These are phyloP conservation scores for Zygosaccharomyces pseudobailii DNA, from an alignment of 1,139 yeast species.

Conservation along the genomic window DNA sequence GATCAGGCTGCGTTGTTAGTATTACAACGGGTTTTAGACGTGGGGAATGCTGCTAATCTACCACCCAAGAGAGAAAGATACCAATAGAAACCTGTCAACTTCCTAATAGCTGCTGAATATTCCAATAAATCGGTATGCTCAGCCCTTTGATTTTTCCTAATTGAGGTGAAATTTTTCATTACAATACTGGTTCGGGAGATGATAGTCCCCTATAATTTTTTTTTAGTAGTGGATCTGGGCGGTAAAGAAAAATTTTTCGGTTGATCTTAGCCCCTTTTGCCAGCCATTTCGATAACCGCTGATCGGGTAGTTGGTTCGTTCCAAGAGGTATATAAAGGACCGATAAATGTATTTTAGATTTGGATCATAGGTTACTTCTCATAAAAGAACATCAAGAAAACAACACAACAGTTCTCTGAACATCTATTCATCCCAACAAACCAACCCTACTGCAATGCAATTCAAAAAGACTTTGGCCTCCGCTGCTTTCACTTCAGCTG, in stretches of 20 bases:
- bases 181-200: neutral
- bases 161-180: neutral
- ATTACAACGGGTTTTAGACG: neutral
- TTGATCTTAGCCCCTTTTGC: neutral
- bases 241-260: neutral
- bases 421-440: neutral
- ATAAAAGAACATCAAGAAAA: conserved; percentile 1
- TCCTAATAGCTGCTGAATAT: neutral
- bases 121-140: neutral
- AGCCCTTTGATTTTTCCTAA: conserved; percentile 2
- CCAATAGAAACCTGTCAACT: neutral
- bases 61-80: neutral
- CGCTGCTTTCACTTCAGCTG: conserved; percentile 42
- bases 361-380: neutral
- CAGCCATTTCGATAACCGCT: conserved; percentile 4
- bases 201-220: neutral
- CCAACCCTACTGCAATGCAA: conserved; percentile 25
- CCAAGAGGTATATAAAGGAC: neutral
- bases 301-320: neutral
- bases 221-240: neutral
- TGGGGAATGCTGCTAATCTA: neutral
- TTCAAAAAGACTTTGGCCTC: conserved; percentile 33
- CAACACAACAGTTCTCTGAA: neutral
- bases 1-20: neutral
- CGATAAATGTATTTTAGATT: neutral